A percentile compares a stretch with the other conserved stretches of the same genome.
Conservation (phyloP, 202 grass and related monocot species). For the Digitaria exilis region DNA sequence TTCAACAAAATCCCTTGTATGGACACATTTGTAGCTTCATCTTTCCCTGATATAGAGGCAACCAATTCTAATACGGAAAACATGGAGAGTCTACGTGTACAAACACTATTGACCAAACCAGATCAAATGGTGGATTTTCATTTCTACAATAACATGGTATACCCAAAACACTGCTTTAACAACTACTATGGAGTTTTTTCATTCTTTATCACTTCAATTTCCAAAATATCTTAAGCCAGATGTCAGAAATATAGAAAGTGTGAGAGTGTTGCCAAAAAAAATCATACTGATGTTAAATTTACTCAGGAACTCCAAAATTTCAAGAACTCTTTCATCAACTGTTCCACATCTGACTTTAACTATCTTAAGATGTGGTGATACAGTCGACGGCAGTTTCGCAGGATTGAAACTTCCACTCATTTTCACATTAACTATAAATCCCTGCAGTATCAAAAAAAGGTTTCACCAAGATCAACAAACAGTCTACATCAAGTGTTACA, state of each 20-base stretch:
- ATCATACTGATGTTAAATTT: not conserved
- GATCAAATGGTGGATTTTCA: no score
- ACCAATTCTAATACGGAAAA: no score
- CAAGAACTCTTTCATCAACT: not conserved
- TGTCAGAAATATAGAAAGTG: not conserved
- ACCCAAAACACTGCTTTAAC: no score
- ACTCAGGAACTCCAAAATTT: not conserved
- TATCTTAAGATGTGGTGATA: not conserved
- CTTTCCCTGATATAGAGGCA: no score
- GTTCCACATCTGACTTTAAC: not conserved
- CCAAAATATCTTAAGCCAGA: not conserved
- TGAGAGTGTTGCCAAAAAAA: not conserved
- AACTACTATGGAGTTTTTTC: no score
- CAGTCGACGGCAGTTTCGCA: not conserved
- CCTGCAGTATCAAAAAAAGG: not conserved
- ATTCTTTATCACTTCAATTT: no score
- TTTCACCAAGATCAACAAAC: not conserved
- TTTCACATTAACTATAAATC: not conserved
- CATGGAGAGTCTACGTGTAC: no score
- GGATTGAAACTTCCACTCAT: not conserved
- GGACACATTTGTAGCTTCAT: no score
- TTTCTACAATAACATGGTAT: no score
- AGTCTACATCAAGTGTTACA: not conserved
- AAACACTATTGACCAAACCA: no score
- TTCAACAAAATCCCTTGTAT: no score